phyloP scores from a whole-genome alignment of 2,329 filamentous ascomycete genomes.

The Aspergillus fischeri region DNA sequence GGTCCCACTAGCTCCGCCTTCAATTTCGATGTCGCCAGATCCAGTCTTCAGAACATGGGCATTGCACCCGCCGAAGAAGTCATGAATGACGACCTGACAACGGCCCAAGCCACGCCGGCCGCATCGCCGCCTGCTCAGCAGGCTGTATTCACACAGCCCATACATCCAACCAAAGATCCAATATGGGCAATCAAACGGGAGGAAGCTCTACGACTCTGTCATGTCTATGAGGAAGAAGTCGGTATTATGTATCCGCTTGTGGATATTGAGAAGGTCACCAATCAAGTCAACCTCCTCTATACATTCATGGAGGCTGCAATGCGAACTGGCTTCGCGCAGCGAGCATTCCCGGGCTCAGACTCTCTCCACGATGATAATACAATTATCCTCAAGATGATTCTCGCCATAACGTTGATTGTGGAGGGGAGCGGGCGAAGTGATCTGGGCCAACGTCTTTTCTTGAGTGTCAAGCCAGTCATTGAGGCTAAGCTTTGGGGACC shows the following conservation, averaged over 20 bases:
- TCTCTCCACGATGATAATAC: constrained; percentile 61
- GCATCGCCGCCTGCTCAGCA: constrained; percentile 40
- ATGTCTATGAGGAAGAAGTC: constrained; percentile 83
- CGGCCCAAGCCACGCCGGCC: constrained; percentile 51
- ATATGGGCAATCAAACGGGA: constrained; percentile 74
- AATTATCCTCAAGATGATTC: constrained; percentile 73
- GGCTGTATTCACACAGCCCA: constrained; percentile 27
- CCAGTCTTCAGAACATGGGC: constrained; percentile 83
- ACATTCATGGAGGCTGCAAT: constrained; percentile 67
- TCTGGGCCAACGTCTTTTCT: constrained; percentile 67
- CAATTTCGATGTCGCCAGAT: constrained; percentile 81
- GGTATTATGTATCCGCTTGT: constrained; percentile 89
- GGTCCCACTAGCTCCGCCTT: constrained; percentile 83
- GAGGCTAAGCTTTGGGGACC: constrained; percentile 60
- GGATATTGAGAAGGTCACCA: constrained; percentile 66
- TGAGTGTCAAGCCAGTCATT: constrained; percentile 67
- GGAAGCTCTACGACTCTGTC: constrained; percentile 74
- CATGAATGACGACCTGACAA: constrained; percentile 56
- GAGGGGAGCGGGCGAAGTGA: constrained; percentile 77
- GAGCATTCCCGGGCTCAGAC: constrained; percentile 53
- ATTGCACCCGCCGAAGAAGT: constrained; percentile 62
- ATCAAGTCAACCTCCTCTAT: constrained; percentile 66
- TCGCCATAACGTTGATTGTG: constrained; percentile 72
- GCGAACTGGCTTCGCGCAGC: constrained; percentile 55
- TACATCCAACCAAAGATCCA: constrained; percentile 62